phyloP scores from a whole-genome alignment of 768 basidiomycete species.

The Leccinellum rugosiceps region DNA sequence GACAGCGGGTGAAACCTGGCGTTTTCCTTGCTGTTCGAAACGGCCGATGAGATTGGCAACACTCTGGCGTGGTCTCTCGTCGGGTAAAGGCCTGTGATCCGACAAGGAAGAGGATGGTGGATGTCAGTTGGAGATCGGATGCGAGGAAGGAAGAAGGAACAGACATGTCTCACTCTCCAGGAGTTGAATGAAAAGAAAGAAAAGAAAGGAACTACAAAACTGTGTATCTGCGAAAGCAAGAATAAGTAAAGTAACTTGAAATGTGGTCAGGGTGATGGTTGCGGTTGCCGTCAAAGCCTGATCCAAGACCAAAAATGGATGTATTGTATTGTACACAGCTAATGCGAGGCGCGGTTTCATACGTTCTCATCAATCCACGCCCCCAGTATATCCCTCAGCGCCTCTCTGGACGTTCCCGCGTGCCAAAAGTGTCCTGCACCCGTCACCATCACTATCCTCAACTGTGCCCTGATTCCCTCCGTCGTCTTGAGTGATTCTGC shows the following conservation, averaged over 20 bases:
- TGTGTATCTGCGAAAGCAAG: constrained; percentile 8
- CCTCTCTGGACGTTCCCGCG: constrained; percentile 28
- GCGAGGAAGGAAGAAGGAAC: not conserved
- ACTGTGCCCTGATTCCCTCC: constrained; percentile 22
- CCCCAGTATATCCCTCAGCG: constrained; percentile 19
- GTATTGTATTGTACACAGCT: too few species aligned
- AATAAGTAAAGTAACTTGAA: constrained; percentile 6
- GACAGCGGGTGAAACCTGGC: constrained; percentile 41
- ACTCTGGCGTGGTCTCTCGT: constrained; percentile 82
- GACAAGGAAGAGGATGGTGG: constrained; percentile 6
- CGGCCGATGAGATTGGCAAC: constrained; percentile 90
- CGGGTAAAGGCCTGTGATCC: constrained; percentile 70
- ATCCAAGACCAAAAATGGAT: constrained; percentile 1
- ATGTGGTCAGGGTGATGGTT: constrained; percentile 25
- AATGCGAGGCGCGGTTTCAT: not conserved
- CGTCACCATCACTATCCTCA: constrained; percentile 38
- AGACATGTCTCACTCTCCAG: constrained; percentile 26
- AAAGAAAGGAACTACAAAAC: constrained; percentile 13
- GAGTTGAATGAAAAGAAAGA: constrained; percentile 9
- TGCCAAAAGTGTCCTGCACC: constrained; percentile 70
- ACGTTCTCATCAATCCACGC: constrained; percentile 15
- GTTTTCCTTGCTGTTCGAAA: constrained; percentile 80
- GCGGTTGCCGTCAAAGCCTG: constrained; percentile 23
- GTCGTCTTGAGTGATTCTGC: constrained; percentile 33
- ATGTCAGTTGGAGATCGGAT: constrained; percentile 14